Evolutionary conservation across 2,329 filamentous ascomycete genomes (phyloP).

Genomic region (Sclerotinia subarctica): DNA sequence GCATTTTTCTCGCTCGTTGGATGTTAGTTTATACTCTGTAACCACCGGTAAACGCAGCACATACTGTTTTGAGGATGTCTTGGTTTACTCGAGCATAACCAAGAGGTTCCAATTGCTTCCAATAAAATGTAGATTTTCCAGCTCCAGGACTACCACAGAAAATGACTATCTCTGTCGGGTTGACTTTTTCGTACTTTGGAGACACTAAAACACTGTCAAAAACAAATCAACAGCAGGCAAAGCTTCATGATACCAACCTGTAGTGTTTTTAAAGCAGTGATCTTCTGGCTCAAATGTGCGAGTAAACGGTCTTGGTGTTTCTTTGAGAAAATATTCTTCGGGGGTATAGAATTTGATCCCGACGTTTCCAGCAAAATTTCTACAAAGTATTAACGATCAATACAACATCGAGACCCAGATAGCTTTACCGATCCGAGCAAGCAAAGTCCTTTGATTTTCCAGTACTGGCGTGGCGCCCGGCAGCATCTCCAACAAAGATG

Average conservation of each 20-base stretch:
- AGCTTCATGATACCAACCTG: slow-evolving; percentile 29
- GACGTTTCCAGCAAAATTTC: slow-evolving; percentile 82
- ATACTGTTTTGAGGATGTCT: slow-evolving; percentile 73
- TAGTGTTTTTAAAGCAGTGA: slow-evolving; percentile 45
- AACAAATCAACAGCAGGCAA: not conserved
- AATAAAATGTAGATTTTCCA: slow-evolving; percentile 91
- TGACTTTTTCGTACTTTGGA: slow-evolving; percentile 50
- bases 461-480: slow-evolving; percentile 52
- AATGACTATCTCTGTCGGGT: slow-evolving; percentile 71
- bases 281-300: slow-evolving; percentile 68
- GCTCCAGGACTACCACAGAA: slow-evolving; percentile 87
- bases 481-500: slow-evolving; percentile 88
- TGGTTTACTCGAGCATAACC: slow-evolving; percentile 88
- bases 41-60: slow-evolving; percentile 30
- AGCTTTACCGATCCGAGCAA: slow-evolving; percentile 53
- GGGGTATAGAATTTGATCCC: slow-evolving; percentile 80
- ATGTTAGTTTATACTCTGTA: slow-evolving; percentile 28
- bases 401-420: not conserved
- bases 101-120: slow-evolving; percentile 70
- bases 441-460: slow-evolving; percentile 57
- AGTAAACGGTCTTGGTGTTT: slow-evolving; percentile 61
- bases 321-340: slow-evolving; percentile 83
- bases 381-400: slow-evolving; percentile 35
- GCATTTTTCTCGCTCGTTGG: slow-evolving; percentile 54
- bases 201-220: slow-evolving; percentile 28